These are phyloP conservation scores for Alternaria solani DNA, from an alignment of 2,329 filamentous ascomycete genomes.

Conservation along the genomic window DNA sequence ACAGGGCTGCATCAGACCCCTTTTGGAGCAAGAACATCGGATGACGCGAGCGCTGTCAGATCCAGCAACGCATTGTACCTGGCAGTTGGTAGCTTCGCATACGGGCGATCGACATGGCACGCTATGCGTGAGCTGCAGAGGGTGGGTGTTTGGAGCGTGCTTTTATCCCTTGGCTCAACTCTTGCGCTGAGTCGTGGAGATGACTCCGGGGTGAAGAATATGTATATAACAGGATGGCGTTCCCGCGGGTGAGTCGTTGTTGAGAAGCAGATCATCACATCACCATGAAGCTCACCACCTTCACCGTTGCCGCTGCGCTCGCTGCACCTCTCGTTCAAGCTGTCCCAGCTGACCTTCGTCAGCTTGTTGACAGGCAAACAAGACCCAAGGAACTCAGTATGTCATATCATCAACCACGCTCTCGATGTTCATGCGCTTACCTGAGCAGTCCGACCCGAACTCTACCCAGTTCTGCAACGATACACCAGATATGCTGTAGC, in stretches of 20 bases:
- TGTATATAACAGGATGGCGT: neutral
- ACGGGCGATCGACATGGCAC: neutral
- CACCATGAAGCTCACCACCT: conserved; percentile 18
- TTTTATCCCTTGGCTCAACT: neutral
- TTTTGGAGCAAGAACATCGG: neutral
- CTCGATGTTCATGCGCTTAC: neutral
- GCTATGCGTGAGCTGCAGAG: neutral
- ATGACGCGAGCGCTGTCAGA: neutral
- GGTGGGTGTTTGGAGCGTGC: neutral
- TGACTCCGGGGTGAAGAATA: neutral
- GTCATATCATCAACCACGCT: neutral
- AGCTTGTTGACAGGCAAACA: conserved; percentile 8
- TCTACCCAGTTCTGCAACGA: conserved; percentile 20
- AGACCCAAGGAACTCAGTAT: conserved; percentile 11
- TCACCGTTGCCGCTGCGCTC: conserved; percentile 16
- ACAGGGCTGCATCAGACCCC: neutral
- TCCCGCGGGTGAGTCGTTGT: neutral
- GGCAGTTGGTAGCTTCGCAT: neutral
- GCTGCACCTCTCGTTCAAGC: conserved; percentile 11
- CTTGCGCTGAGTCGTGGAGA: neutral
- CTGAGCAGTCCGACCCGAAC: conserved; percentile 10
- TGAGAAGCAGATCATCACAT: neutral
- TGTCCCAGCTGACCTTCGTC: conserved; percentile 4
- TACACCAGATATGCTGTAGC: conserved; percentile 27
- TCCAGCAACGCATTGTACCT: neutral